phyloP scores from a whole-genome alignment of 768 basidiomycete genomes.

The Tricholoma hemisulphureum region DNA sequence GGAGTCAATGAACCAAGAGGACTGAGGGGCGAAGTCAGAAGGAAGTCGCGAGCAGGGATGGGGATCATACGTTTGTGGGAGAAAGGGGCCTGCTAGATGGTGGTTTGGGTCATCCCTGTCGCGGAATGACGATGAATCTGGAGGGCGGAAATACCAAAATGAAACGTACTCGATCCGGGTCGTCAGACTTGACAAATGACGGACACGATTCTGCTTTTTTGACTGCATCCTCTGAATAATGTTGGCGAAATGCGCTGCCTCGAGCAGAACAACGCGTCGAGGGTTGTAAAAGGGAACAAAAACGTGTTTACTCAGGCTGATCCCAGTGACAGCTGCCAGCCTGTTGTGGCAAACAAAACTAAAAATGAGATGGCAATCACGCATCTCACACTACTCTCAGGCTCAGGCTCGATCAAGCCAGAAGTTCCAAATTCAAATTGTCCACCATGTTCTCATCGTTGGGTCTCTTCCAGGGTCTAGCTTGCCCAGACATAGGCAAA shows the following conservation, averaged over 20 bases:
- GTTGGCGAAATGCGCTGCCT: neutral
- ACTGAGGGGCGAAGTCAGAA: constrained; percentile 25
- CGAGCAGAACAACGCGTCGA: neutral
- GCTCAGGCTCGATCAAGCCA: too few species aligned
- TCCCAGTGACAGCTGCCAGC: too few species aligned
- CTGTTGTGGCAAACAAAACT: neutral
- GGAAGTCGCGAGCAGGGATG: neutral
- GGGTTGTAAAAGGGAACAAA: neutral
- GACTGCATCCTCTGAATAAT: constrained; percentile 8
- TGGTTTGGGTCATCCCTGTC: constrained; percentile 53
- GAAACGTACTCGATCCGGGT: constrained; percentile 29
- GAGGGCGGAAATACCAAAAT: neutral
- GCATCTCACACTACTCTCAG: too few species aligned
- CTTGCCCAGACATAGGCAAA: constrained; percentile 53
- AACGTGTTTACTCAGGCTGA: too few species aligned
- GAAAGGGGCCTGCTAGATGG: constrained; percentile 61
- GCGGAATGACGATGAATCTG: constrained; percentile 3
- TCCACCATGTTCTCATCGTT: constrained; percentile 62
- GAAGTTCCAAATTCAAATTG: too few species aligned
- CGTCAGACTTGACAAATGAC: constrained; percentile 12
- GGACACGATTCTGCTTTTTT: constrained; percentile 3
- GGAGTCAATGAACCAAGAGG: constrained; percentile 40
- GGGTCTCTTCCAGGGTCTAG: constrained; percentile 53
- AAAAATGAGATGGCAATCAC: neutral
- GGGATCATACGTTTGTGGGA: constrained; percentile 57